A percentile compares a stretch with the other conserved stretches of the same genome.
Conservation (phyloP, 2,329 filamentous ascomycete species). For the Phyllosticta citrichinensis region DNA sequence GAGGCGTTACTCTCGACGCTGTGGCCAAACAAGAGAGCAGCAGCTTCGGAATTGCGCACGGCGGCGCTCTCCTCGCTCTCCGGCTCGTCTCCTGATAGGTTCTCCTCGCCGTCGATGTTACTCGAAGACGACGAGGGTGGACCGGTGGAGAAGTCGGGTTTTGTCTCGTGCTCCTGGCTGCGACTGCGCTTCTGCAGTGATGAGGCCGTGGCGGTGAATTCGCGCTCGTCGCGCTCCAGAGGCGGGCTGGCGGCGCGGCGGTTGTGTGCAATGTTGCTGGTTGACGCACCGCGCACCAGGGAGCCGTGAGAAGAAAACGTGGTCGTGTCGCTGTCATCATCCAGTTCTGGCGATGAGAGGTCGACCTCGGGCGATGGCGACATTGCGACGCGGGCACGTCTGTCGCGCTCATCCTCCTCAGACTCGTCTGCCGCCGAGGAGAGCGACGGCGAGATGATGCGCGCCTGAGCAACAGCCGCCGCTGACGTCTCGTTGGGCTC, state of each 20-base stretch:
- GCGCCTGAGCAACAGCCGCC: constrained; percentile 33
- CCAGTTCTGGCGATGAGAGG: constrained; percentile 76
- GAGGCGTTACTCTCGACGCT: constrained; percentile 13
- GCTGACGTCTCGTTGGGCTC: constrained; percentile 46
- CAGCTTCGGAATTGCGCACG: constrained; percentile 41
- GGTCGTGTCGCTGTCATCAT: constrained; percentile 53
- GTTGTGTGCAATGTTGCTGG: constrained; percentile 43
- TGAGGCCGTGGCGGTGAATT: constrained; percentile 92
- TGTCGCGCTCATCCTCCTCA: constrained; percentile 52
- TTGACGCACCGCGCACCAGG: constrained; percentile 14
- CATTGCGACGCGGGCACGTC: constrained; percentile 52
- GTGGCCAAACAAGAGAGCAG: constrained; percentile 40
- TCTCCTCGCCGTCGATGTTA: constrained; percentile 26
- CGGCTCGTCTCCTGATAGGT: constrained; percentile 26
- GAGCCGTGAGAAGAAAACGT: constrained; percentile 47
- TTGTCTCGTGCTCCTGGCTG: constrained; percentile 29
- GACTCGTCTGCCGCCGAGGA: constrained; percentile 58
- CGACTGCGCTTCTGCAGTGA: constrained; percentile 56
- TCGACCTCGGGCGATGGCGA: constrained; percentile 92
- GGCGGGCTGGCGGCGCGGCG: constrained; percentile 74
- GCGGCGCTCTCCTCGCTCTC: constrained; percentile 39
- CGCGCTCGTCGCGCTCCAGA: constrained; percentile 86
- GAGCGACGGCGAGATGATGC: constrained; percentile 74
- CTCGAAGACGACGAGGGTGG: constrained; percentile 21
- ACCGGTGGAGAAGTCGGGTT: constrained; percentile 28